A percentile compares a stretch with the other conserved stretches of the same genome.
Conservation (phyloP, 2,329 filamentous ascomycete genomes). For the Fusarium musae region DNA sequence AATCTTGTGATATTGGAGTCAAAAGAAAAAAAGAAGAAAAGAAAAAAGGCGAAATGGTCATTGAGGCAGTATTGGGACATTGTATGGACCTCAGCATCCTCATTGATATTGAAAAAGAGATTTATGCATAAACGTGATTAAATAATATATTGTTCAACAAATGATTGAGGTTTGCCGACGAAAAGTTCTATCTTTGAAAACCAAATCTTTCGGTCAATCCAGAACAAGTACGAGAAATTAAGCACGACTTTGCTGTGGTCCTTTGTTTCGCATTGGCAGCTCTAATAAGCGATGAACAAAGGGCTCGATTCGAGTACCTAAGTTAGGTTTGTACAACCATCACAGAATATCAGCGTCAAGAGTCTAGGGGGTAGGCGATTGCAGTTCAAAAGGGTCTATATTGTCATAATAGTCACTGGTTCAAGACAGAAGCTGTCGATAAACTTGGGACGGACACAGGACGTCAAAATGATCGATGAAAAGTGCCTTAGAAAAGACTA, state of each 20-base stretch:
- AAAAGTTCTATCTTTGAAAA: not conserved
- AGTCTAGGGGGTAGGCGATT: no score
- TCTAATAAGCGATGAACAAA: not conserved
- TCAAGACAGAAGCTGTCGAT: not conserved
- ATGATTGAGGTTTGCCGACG: not conserved
- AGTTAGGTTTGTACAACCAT: not conserved
- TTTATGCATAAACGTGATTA: not conserved
- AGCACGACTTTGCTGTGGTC: not conserved
- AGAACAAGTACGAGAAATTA: not conserved
- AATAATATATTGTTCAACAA: not conserved
- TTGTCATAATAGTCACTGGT: not conserved
- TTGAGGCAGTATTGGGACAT: not conserved
- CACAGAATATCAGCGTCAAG: not conserved
- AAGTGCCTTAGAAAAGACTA: no score
- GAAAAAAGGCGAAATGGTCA: not conserved
- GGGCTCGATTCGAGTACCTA: not conserved
- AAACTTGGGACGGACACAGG: not conserved
- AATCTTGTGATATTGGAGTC: not conserved
- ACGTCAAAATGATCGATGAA: not conserved
- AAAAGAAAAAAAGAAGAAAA: no score
- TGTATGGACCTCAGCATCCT: not conserved
- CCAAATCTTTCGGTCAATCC: not conserved
- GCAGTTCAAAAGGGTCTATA: not conserved
- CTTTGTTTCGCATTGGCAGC: not conserved
- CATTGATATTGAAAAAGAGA: not conserved